Conservation (phyloP, 306 rosid species). For the Trifolium subterraneum region DNA sequence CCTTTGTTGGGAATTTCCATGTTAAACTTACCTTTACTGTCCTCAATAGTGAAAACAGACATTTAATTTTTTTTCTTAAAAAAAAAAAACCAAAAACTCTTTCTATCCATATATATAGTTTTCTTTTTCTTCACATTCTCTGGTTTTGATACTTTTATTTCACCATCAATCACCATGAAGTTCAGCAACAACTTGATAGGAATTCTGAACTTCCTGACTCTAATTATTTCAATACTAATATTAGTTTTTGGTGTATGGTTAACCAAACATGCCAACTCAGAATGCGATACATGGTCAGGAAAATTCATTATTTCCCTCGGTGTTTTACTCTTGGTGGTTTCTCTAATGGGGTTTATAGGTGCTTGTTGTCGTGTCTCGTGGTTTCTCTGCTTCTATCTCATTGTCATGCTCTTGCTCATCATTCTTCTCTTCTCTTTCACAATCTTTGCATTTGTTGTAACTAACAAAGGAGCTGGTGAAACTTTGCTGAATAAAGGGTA, state of each 20-base stretch:
- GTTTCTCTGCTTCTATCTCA: conserved; percentile 78
- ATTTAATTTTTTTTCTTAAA: too few relatives aligned
- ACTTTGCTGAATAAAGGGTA: conserved; percentile 54
- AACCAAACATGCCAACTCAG: conserved; percentile 55
- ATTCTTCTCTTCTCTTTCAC: conserved; percentile 62
- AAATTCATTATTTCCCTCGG: conserved; percentile 71
- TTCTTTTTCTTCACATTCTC: neutral
- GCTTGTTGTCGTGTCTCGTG: conserved; percentile 67
- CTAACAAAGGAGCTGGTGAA: conserved; percentile 72
- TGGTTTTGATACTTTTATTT: too few relatives aligned
- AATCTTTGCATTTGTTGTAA: conserved; percentile 71
- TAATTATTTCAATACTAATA: conserved; percentile 74
- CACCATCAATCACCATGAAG: conserved; percentile 27
- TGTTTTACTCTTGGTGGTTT: conserved; percentile 63
- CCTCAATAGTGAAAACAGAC: too few relatives aligned
- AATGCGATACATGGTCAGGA: conserved; percentile 66
- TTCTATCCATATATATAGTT: too few relatives aligned
- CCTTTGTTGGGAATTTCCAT: neutral
- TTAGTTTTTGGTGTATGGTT: conserved; percentile 67
- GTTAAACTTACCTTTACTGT: too few relatives aligned
- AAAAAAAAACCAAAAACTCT: neutral
- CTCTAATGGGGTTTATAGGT: conserved; percentile 76
- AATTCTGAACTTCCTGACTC: conserved; percentile 62
- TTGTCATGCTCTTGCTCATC: conserved; percentile 83
- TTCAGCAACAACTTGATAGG: conserved; percentile 76